Conservation (phyloP, 2,329 filamentous ascomycete genomes). For the Periconia sp. region DNA sequence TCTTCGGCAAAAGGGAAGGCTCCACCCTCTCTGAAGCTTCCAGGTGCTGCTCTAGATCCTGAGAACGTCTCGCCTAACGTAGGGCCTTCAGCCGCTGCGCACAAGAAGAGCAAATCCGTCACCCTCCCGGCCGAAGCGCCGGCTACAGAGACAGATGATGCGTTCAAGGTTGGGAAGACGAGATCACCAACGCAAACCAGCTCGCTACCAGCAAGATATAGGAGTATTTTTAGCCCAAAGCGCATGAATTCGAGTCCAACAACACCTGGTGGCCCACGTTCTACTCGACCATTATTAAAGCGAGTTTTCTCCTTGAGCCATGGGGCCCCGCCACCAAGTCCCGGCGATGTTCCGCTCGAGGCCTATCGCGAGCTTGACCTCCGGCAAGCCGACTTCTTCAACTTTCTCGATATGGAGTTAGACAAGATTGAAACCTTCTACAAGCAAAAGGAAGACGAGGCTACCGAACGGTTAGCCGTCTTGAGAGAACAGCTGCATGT, state of each 20-base stretch:
- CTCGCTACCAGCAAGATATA: conserved; percentile 38
- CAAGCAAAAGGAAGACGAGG: conserved; percentile 83
- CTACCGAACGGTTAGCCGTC: conserved; percentile 71
- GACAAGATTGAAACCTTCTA: conserved; percentile 95
- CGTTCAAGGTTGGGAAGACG: conserved; percentile 54
- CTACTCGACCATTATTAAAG: conserved; percentile 44
- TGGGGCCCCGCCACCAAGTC: conserved; percentile 42
- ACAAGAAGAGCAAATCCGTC: conserved; percentile 23
- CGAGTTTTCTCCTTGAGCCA: conserved; percentile 53
- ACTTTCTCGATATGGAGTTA: conserved; percentile 82
- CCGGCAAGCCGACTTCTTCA: conserved; percentile 83
- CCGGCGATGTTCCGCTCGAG: conserved; percentile 59
- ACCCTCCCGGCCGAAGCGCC: conserved; percentile 22
- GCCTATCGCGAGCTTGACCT: conserved; percentile 70
- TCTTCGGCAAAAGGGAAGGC: conserved; percentile 27
- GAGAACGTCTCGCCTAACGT: conserved; percentile 27
- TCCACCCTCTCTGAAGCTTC: conserved; percentile 63
- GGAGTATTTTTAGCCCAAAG: conserved; percentile 48
- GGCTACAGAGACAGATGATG: conserved; percentile 33
- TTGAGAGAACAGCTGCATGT: conserved; percentile 87
- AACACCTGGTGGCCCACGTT: conserved; percentile 31
- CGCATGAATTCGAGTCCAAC: conserved; percentile 51
- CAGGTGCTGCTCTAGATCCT: conserved; percentile 65
- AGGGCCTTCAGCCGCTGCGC: conserved; percentile 19
- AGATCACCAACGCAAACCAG: conserved; percentile 37